Evolutionary conservation across 2,329 filamentous ascomycete genomes (phyloP).

Genomic region (Verticillium nonalfalfae): DNA sequence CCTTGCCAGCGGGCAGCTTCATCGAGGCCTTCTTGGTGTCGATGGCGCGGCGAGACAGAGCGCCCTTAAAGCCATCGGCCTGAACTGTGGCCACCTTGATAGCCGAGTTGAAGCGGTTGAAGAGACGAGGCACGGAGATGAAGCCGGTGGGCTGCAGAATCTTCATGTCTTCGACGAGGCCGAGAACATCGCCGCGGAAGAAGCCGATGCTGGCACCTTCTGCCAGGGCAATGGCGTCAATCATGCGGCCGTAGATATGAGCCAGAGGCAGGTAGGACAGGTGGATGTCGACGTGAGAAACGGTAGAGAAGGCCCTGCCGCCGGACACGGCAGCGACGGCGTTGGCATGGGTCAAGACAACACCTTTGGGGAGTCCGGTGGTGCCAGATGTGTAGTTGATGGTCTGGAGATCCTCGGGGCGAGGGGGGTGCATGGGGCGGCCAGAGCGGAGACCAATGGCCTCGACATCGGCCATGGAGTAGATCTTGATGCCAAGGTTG

Average conservation of each 20-base stretch:
- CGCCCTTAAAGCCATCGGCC: constrained; percentile 71
- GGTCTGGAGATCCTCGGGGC: constrained; percentile 71
- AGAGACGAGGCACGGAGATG: constrained; percentile 84
- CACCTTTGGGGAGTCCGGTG: constrained; percentile 76
- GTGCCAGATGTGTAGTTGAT: constrained; percentile 90
- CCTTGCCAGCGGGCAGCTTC: constrained; percentile 62
- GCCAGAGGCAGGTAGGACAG: constrained; percentile 90
- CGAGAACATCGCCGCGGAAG: constrained; percentile 86
- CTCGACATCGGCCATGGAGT: constrained; percentile 77
- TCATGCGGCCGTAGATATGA: constrained; percentile 85
- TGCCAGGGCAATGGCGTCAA: constrained; percentile 70
- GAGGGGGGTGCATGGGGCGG: constrained; percentile 64
- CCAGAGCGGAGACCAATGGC: constrained; percentile 67
- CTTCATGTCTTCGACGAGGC: constrained; percentile 88
- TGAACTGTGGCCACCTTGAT: constrained; percentile 76
- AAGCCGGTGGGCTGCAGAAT: constrained; percentile 75
- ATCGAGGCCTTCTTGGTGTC: constrained; percentile 74
- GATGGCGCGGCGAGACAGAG: constrained; percentile 74
- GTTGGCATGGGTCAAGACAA: constrained; percentile 74
- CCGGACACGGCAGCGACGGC: constrained; percentile 67
- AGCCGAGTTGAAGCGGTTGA: constrained; percentile 80
- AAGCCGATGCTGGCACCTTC: constrained; percentile 75
- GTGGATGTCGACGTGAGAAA: constrained; percentile 50
- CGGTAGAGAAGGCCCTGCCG: constrained; percentile 48
- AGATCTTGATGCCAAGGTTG: constrained; percentile 69